phyloP scores from a whole-genome alignment of 1,139 yeast genomes.

The Wickerhamiella infanticola region DNA sequence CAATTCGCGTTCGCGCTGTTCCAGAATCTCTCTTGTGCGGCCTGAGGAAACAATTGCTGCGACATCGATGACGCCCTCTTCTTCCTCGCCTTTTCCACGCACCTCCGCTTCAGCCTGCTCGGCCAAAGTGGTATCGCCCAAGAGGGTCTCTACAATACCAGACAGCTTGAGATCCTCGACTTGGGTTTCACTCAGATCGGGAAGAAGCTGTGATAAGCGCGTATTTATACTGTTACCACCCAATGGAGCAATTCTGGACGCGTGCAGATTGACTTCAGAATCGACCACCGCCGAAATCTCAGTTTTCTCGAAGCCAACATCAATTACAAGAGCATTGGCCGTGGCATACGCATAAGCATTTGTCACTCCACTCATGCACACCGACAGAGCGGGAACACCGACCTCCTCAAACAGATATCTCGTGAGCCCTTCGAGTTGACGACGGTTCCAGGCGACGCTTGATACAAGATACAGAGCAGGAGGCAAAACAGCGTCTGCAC shows the following conservation, averaged over 20 bases:
- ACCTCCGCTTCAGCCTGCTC: slow-evolving; percentile 1
- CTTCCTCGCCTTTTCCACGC: slow-evolving; percentile 24
- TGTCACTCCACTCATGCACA: slow-evolving; percentile 55
- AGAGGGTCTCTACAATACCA: slow-evolving; percentile 58
- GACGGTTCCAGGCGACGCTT: slow-evolving; percentile 52
- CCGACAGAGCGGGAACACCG: slow-evolving; percentile 57
- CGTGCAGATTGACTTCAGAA: slow-evolving; percentile 42
- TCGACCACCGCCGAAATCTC: slow-evolving; percentile 71
- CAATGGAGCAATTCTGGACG: slow-evolving; percentile 33
- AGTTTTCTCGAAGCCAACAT: slow-evolving; percentile 60
- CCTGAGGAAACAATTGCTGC: slow-evolving; percentile 79
- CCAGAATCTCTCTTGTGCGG: slow-evolving; percentile 49
- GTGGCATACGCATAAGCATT: slow-evolving; percentile 60
- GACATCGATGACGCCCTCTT: slow-evolving; percentile 69
- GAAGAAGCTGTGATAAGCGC: slow-evolving; percentile 36
- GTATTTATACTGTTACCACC: slow-evolving; percentile 58
- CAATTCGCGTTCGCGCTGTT: slow-evolving; percentile 37
- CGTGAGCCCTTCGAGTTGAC: slow-evolving; percentile 51
- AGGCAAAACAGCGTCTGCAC: slow-evolving; percentile 9
- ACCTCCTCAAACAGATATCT: slow-evolving; percentile 62
- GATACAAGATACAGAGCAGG: slow-evolving; percentile 48
- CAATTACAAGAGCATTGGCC: slow-evolving; percentile 51
- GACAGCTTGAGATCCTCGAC: slow-evolving; percentile 63
- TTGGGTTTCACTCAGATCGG: slow-evolving; percentile 41
- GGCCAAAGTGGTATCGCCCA: slow-evolving; percentile 34